A percentile compares a stretch with the other conserved stretches of the same genome.
Conservation (phyloP, 1,139 yeast species). For the Scheffersomyces stambukii region DNA sequence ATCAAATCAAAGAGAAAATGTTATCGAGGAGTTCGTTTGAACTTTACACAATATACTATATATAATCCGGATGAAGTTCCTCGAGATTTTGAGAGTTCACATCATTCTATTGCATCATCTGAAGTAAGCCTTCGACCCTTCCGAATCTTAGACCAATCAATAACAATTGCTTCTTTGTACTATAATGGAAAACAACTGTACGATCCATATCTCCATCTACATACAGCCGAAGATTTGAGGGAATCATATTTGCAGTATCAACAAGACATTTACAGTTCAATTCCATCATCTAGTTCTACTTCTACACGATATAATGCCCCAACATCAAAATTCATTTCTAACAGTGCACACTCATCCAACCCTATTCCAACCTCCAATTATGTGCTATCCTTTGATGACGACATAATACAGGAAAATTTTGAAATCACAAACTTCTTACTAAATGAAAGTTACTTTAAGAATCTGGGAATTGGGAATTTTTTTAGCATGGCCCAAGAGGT, state of each 20-base stretch:
- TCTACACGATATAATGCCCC: too few species aligned
- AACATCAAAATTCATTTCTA: too few species aligned
- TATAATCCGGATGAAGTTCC: constrained; percentile 28
- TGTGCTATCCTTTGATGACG: too few species aligned
- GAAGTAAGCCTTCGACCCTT: too few species aligned
- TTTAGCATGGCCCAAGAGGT: too few species aligned
- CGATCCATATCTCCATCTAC: constrained; percentile 29
- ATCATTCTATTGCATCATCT: constrained; percentile 1
- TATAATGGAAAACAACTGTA: constrained; percentile 30
- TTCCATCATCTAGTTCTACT: too few species aligned
- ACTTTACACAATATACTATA: constrained; percentile 41
- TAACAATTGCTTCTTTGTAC: constrained; percentile 39
- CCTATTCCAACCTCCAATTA: too few species aligned
- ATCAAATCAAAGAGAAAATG: constrained; percentile 40
- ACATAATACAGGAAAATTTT: too few species aligned
- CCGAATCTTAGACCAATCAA: constrained; percentile 37
- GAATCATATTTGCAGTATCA: constrained; percentile 33
- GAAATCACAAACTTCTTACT: too few species aligned
- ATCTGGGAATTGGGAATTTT: too few species aligned
- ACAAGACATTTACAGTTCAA: constrained; percentile 18
- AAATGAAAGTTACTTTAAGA: too few species aligned
- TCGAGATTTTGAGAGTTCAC: not conserved
- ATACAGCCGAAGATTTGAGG: constrained; percentile 24
- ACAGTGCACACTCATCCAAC: too few species aligned
- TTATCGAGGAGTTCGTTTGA: constrained; percentile 41